Base-by-base conservation (phyloP, 2,329 filamentous ascomycete species). In the Phialophora chinensis region DNA sequence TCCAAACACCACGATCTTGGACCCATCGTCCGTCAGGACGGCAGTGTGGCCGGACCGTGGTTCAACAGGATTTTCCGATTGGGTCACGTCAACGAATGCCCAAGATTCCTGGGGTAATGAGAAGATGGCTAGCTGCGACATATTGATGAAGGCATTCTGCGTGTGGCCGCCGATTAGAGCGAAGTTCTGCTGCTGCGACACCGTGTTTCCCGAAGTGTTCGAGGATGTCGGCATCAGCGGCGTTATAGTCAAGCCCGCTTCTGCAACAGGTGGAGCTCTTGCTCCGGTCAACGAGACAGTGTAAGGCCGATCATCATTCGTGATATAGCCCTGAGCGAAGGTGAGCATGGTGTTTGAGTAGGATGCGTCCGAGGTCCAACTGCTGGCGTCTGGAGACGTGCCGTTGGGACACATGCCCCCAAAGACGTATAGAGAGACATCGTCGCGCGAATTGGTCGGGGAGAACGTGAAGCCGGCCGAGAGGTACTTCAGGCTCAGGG, bases 21-120 rank as follows among this genome's bases (percentile, higher is more conserved):
- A 86, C 0, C 93, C 93, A 74, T 96, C 92, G 60, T 90, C 86
- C 31, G 88, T 91, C 4, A 97, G 80, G 0, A 97, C 86, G 0
- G 94, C 89, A 0, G 91, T 93, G 75, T 99, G 95, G 0, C 95
- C 95, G 3, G 93, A 97, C 63, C 95, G 84, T 44, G 92, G 92
- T 71, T 96, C 91, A 6, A 96, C 83, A 29, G 69, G 70, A 31
- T 65, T 31, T 17, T 73, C 66, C 1, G 83, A 80, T 3, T 81
- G 78, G 14, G 85, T 80, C n/a, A 93, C 87, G 1, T 85, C 82
- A 29, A 96, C 81, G 76, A 94, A 97, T 31, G 87, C 90, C 94
- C 94, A 98, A 61, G 86, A 89, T 74, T 93, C 88, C 73, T 96
- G 90, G 0, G 94, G 94, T 6, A 97, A 82, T 62, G 88, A 93